phyloP scores from a whole-genome alignment of 805 yeast species.

The Ogataea angusta region DNA sequence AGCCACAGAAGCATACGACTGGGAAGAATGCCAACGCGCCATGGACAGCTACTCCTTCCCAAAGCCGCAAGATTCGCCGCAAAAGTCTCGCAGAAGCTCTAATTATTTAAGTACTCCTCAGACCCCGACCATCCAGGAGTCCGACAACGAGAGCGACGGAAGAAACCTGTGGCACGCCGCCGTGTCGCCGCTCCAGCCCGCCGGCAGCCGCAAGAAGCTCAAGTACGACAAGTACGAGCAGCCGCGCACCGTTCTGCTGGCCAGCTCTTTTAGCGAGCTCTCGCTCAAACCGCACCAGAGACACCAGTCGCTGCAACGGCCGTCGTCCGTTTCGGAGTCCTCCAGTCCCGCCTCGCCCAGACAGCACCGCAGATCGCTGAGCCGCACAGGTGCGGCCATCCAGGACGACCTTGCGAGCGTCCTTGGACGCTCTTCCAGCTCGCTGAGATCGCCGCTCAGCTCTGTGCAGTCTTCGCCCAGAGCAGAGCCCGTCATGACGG shows the following conservation, averaged over 20 bases:
- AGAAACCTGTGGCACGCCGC: not conserved
- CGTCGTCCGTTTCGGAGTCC: not conserved
- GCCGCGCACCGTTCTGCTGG: slow-evolving; percentile 6
- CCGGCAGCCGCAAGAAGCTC: slow-evolving; percentile 4
- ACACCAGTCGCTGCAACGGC: slow-evolving; percentile 3
- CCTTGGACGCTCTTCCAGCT: slow-evolving; percentile 1
- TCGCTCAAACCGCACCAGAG: slow-evolving; percentile 7
- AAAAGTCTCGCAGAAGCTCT: slow-evolving; percentile 7
- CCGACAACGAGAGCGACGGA: not conserved
- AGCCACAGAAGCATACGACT: slow-evolving; percentile 7
- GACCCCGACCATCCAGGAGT: slow-evolving; percentile 15
- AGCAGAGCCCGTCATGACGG: slow-evolving; percentile 6
- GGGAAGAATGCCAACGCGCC: slow-evolving; percentile 12
- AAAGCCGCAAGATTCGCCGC: slow-evolving; percentile 3
- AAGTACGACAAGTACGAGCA: slow-evolving; percentile 11
- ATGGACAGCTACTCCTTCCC: slow-evolving; percentile 13
- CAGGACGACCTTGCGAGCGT: slow-evolving; percentile 10
- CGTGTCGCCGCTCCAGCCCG: not conserved
- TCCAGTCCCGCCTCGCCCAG: slow-evolving; percentile 3
- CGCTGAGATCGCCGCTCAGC: slow-evolving; percentile 4
- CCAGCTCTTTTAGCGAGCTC: slow-evolving; percentile 3
- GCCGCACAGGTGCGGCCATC: slow-evolving; percentile 13
- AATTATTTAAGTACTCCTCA: slow-evolving; percentile 8
- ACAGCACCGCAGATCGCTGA: slow-evolving; percentile 15
- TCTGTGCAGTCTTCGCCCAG: slow-evolving; percentile 10